Conservation (phyloP, 179 eudicot genomes). For the Spinacia oleracea region DNA sequence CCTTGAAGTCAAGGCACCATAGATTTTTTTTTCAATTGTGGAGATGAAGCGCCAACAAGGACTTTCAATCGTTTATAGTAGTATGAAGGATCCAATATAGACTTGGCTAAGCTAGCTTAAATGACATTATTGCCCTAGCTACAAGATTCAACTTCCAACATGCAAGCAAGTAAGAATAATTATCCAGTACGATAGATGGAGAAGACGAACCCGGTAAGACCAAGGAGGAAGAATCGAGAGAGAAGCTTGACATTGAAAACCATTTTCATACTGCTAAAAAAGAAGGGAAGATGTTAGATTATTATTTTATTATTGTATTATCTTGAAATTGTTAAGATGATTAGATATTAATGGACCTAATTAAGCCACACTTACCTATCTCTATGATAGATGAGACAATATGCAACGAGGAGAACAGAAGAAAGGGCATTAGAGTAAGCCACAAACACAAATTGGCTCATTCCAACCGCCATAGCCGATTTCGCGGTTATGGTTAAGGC, state of each 20-base stretch:
- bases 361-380: conserved; percentile 44
- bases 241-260: conserved; percentile 44
- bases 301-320: too few species aligned
- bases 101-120: neutral
- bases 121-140: conserved; percentile 10
- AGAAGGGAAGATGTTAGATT: neutral
- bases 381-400: conserved; percentile 42
- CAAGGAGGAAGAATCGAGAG: conserved; percentile 57
- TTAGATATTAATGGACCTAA: neutral
- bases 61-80: neutral
- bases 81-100: conserved; percentile 1
- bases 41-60: neutral
- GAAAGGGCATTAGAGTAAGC: conserved; percentile 67
- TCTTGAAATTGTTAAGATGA: neutral
- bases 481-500: conserved; percentile 64
- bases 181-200: neutral
- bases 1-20: neutral
- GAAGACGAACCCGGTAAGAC: conserved; percentile 56
- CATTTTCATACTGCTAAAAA: conserved; percentile 34
- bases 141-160: neutral
- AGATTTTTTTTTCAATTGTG: neutral
- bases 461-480: conserved; percentile 59
- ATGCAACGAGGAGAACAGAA: conserved; percentile 48
- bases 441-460: conserved; percentile 81
- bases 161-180: conserved; percentile 11